Evolutionary conservation across 2,329 filamentous ascomycete species (phyloP), one percentile per base, ranked within the genome.

Genomic region (Hymenoscyphus fraxineus): DNA sequence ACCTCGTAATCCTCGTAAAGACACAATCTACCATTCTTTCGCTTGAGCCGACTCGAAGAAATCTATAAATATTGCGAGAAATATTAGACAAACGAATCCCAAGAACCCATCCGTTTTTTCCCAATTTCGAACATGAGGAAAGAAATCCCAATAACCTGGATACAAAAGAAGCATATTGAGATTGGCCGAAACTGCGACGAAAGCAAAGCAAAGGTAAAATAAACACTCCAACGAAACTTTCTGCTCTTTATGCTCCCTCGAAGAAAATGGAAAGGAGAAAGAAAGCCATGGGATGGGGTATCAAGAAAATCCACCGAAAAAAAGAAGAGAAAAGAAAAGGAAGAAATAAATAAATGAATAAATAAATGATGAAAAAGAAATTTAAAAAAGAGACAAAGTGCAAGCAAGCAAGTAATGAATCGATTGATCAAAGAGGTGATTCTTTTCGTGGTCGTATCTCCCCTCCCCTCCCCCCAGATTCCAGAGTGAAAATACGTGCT

Each of bases 221-320:
- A 47, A 47, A 47, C 44, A 47, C 44, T 47, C 10, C 4, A 9
- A 47, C 44, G 4, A 47, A 47, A 3, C 7, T 47, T 19, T n/a
- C n/a, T n/a, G n/a, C n/a, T n/a, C n/a, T n/a, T 47, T 22, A 10
- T 47, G n/a, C 7, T 6, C 16, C 44, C 13, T 16, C 13, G 6
- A 44, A n/a, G 7, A 22, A 47, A 47, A 22, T 2, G 9, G 44
- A 47, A 22, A 47, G 13, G 41, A 47, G 15, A n/a, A 47, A 47
- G 15, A n/a, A 47, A 47, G 9, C 44, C 44, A 47, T 47, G 22
- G 44, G 44, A 47, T 47, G 22, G 44, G 44, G 44, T 47, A 47
- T 47, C 44, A 47, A 47, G 44, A 47, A 47, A 47, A 47, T 47
- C 44, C 44, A 47, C 44, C 44, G n/a, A 22, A 22, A n/a, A 44